Evolutionary conservation across 352 stramenopile genomes (phyloP).

Genomic region (Blastocystis sp.): DNA sequence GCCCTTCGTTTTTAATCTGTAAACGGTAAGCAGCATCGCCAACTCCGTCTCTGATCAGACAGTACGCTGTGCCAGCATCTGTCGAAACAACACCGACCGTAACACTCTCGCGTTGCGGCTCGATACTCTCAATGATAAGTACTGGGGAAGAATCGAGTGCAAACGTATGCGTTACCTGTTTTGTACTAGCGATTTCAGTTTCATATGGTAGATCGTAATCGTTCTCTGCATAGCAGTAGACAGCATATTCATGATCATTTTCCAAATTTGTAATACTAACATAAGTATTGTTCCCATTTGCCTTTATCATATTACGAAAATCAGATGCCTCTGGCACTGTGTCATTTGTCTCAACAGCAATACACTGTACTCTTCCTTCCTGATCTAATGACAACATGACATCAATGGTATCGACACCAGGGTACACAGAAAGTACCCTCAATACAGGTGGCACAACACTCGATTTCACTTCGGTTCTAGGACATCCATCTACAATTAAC

Average conservation of each 20-base stretch:
- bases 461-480: too few species aligned
- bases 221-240: conserved; percentile 39
- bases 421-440: not conserved
- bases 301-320: not conserved
- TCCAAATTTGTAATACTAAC: not conserved
- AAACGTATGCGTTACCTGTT: not conserved
- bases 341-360: not conserved
- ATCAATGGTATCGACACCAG: not conserved
- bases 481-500: too few species aligned
- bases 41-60: not conserved
- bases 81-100: not conserved
- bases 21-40: not conserved
- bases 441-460: not conserved
- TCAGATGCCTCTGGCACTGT: not conserved
- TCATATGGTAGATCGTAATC: not conserved
- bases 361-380: not conserved
- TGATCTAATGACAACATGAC: not conserved
- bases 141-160: not conserved
- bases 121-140: conserved; percentile 2
- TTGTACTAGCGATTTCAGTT: not conserved
- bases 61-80: not conserved
- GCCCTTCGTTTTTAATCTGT: not conserved
- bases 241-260: not conserved
- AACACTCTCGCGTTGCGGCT: not conserved
- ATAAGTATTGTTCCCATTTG: not conserved